Conservation (phyloP, 306 rosid species). For the Casuarina equisetifolia region DNA sequence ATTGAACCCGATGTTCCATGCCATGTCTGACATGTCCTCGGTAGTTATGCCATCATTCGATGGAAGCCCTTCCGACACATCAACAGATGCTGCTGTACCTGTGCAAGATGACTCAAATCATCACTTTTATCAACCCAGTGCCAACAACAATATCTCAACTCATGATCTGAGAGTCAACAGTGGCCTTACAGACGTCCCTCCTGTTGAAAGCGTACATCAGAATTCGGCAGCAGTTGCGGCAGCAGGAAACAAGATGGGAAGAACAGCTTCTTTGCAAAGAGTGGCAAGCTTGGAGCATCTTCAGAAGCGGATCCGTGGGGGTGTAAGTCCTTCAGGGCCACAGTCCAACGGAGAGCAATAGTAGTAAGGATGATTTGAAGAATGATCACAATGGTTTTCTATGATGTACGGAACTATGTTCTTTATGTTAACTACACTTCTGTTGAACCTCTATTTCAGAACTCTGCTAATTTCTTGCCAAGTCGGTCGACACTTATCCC, state of each 20-base stretch:
- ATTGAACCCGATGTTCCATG: conserved; percentile 49
- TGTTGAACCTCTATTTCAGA: conserved; percentile 24
- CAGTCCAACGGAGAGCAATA: conserved; percentile 51
- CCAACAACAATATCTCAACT: conserved; percentile 35
- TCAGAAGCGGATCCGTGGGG: conserved; percentile 80
- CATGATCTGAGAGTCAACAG: conserved; percentile 46
- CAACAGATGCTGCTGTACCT: conserved; percentile 62
- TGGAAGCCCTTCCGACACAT: conserved; percentile 74
- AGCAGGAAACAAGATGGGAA: conserved; percentile 52
- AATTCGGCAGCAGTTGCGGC: conserved; percentile 34
- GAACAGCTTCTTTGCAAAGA: conserved; percentile 59
- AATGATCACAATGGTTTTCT: conserved; percentile 12
- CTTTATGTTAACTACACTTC: conserved; percentile 31
- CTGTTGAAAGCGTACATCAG: conserved; percentile 51
- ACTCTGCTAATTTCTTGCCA: conserved; percentile 12
- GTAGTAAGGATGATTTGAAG: conserved; percentile 18
- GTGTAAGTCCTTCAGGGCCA: conserved; percentile 33
- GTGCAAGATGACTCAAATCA: conserved; percentile 61
- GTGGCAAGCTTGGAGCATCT: conserved; percentile 97
- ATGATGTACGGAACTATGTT: conserved; percentile 31
- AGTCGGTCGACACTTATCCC: neutral
- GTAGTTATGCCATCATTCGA: conserved; percentile 57
- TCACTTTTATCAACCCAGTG: conserved; percentile 45
- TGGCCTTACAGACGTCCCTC: conserved; percentile 41
- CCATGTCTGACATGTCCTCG: conserved; percentile 59